Evolutionary conservation across 2,329 filamentous ascomycete species (phyloP), one percentile per base, ranked within the genome.

Genomic region (Neopestalotiopsis sp.): DNA sequence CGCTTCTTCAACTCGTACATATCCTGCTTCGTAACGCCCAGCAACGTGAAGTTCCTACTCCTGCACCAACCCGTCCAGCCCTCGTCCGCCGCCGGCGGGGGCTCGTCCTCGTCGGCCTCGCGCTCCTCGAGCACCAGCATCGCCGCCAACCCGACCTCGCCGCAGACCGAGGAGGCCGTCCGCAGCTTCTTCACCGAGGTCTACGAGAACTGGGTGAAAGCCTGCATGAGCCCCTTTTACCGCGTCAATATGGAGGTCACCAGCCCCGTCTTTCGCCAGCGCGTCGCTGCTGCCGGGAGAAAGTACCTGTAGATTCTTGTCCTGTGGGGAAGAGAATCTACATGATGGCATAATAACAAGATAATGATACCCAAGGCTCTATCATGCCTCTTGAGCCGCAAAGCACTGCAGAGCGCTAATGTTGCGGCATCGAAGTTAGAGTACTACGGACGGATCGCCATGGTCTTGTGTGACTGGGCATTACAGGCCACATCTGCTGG

Each of bases 181-280:
- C 91, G 94, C 78, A 94, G 94, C 81, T 99, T 98, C 84, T 97
- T 99, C 84, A 87, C 88, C 17, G 96, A 99, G 78, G 93, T 98
- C 13, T 98, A 98, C 82, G 96, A 99, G 82, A 94, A 91, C 74
- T 99, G 95, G 91, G 89, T 97, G 72, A 99, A 99, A 86, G 93
- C 95, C 13, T 90, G 95, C 69, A 98, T 99, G 96, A 98, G 90
- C 78, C 96, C 96, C 0, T 99, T 99, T 80, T 98, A 98, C 84
- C 87, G 88, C 67, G 89, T 92, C 67, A 95, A 97, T 72, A 92
- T 92, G 86, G 91, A 93, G 74, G 91, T 99, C 66, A 90, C 87
- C 77, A 98, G 95, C 81, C 92, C 94, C 0, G 88, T 98, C 1
- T 99, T 99, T 79, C 88, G 93, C 73, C 85, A 89, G 68, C 89